phyloP scores from a whole-genome alignment of 371 early-diverging fungal genomes.

The Syncephalastrum racemosum region DNA sequence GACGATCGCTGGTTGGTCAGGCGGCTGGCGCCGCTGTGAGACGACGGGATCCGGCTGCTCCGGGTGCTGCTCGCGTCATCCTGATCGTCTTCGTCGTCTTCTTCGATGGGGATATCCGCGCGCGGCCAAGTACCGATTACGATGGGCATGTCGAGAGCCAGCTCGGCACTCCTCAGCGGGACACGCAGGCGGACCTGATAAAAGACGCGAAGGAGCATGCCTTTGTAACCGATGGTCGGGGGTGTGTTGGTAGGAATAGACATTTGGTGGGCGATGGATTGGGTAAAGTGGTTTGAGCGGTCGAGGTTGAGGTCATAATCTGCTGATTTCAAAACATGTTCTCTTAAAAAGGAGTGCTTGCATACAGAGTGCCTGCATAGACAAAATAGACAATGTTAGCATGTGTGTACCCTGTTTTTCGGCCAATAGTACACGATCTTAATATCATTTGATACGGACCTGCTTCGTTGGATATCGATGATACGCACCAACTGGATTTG shows the following conservation, averaged over 20 bases:
- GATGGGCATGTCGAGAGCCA: conserved; percentile 31
- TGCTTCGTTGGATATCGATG: conserved; percentile 23
- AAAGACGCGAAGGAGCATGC: conserved; percentile 22
- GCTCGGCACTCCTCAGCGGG: conserved; percentile 5
- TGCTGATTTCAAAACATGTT: conserved; percentile 30
- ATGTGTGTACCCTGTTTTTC: conserved; percentile 23
- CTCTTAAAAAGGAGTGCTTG: conserved; percentile 22
- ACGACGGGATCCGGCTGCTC: too few species aligned
- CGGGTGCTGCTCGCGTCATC: too few species aligned
- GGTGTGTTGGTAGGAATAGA: conserved; percentile 35
- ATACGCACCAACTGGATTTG: conserved; percentile 29
- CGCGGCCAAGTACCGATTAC: conserved; percentile 41
- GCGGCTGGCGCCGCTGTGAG: too few species aligned
- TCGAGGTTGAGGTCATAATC: conserved; percentile 34
- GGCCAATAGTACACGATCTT: conserved; percentile 8
- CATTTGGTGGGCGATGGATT: conserved; percentile 27
- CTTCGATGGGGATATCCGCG: conserved; percentile 40
- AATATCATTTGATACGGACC: conserved; percentile 10
- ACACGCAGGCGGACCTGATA: conserved; percentile 34
- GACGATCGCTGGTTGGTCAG: too few species aligned
- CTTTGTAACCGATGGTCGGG: conserved; percentile 32
- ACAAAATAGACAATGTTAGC: background rate
- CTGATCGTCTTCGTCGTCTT: conserved; percentile 31
- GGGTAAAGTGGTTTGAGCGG: conserved; percentile 35
- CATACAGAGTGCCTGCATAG: background rate